Conservation (phyloP, 2,329 filamentous ascomycete genomes). For the Chaetomium strumarium region DNA sequence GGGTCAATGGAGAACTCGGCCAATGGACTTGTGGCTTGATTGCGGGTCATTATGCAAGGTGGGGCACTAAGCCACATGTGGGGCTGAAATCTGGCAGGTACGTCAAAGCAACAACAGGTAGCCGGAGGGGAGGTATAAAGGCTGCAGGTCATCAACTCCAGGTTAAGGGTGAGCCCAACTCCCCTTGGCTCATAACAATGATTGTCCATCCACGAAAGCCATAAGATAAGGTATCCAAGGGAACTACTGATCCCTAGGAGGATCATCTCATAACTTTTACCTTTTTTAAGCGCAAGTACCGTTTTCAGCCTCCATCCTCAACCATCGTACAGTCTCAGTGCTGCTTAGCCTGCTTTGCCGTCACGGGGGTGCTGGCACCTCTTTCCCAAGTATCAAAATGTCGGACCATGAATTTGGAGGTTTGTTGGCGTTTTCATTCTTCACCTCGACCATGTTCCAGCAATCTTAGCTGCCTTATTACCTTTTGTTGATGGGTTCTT, state of each 20-base stretch:
- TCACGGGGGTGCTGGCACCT: constrained; percentile 2
- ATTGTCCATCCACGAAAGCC: constrained; percentile 11
- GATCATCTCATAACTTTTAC: not conserved
- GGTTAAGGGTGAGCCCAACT: constrained; percentile 16
- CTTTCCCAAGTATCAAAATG: constrained; percentile 38
- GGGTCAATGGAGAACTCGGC: not conserved
- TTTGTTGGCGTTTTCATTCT: constrained; percentile 33
- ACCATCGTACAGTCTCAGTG: not conserved
- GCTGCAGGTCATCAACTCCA: constrained; percentile 21
- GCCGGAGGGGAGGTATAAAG: constrained; percentile 20
- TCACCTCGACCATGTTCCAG: not conserved
- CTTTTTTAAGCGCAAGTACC: not conserved
- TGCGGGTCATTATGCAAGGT: no score
- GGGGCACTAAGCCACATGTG: constrained; percentile 11
- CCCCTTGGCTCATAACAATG: constrained; percentile 17
- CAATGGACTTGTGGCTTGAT: constrained; percentile 3
- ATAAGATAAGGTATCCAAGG: constrained; percentile 1
- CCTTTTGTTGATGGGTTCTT: not conserved
- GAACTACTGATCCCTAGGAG: not conserved
- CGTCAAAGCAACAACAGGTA: constrained; percentile 6
- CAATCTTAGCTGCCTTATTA: not conserved
- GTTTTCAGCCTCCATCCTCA: not conserved
- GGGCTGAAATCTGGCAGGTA: constrained; percentile 11
- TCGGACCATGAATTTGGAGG: constrained; percentile 62
- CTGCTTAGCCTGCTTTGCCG: not conserved